A percentile compares a stretch with the other conserved stretches of the same genome.
Conservation (phyloP, 768 basidiomycete genomes). For the Crepidotus variabilis region DNA sequence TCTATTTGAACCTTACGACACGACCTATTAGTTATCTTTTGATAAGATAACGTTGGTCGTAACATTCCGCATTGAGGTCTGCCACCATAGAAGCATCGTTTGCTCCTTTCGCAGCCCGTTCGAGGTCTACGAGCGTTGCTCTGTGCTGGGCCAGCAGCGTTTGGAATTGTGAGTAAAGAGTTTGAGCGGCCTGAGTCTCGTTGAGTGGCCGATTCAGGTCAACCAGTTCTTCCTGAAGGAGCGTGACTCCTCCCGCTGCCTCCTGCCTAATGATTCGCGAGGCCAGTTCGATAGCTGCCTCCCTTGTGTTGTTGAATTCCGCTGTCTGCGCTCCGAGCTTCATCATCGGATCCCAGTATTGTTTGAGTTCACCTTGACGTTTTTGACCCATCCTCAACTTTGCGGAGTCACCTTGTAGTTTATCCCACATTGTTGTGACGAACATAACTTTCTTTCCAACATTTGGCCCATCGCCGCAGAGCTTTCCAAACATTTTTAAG, state of each 20-base stretch:
- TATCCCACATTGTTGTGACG: constrained; percentile 47
- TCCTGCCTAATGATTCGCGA: constrained; percentile 5
- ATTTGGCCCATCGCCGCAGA: constrained; percentile 36
- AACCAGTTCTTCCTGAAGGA: constrained; percentile 18
- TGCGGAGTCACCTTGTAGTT: constrained; percentile 13
- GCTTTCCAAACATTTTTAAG: constrained; percentile 39
- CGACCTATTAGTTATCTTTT: too few relatives aligned
- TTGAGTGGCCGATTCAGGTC: constrained; percentile 2
- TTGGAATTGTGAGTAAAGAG: constrained; percentile 5
- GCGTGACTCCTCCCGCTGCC: neutral
- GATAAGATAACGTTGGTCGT: too few relatives aligned
- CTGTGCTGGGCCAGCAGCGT: constrained; percentile 4
- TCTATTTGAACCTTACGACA: too few relatives aligned
- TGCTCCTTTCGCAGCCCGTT: neutral
- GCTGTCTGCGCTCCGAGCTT: constrained; percentile 3
- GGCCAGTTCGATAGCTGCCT: constrained; percentile 12
- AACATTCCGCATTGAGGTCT: neutral
- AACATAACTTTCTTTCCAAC: constrained; percentile 42
- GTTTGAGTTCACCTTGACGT: constrained; percentile 10
- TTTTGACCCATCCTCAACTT: constrained; percentile 1
- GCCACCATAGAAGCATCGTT: neutral
- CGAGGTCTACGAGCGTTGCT: neutral
- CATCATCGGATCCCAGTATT: constrained; percentile 13
- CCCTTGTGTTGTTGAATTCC: constrained; percentile 9
- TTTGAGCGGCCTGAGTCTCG: constrained; percentile 9